Evolutionary conservation across 768 basidiomycete species (phyloP).

Genomic region (Basidioascus undulatus): DNA sequence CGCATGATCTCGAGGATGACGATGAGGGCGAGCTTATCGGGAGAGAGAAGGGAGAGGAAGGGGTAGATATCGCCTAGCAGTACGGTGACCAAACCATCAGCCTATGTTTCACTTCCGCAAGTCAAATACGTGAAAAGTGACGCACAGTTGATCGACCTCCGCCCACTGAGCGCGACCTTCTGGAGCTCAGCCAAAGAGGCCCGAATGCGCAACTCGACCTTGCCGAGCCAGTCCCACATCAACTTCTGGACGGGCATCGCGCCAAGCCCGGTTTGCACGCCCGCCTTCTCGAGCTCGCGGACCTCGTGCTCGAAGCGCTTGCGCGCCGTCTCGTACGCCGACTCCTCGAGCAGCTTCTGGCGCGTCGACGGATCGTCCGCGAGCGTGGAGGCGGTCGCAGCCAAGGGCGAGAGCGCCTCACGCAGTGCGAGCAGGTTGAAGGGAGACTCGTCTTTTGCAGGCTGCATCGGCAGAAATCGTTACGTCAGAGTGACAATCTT

Average conservation of each 20-base stretch:
- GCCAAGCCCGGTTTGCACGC: constrained; percentile 25
- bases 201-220: constrained; percentile 29
- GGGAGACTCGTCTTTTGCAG: constrained; percentile 18
- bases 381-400: constrained; percentile 37
- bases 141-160: too few relatives aligned
- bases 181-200: too few relatives aligned
- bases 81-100: too few relatives aligned
- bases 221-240: constrained; percentile 71
- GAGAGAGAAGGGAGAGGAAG: constrained; percentile 47
- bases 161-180: too few relatives aligned
- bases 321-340: constrained; percentile 60
- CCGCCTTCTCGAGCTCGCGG: constrained; percentile 29
- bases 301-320: constrained; percentile 42
- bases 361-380: constrained; percentile 43
- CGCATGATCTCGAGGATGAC: constrained; percentile 77
- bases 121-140: too few relatives aligned
- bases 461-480: background rate
- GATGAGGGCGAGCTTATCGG: constrained; percentile 61
- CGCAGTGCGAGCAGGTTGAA: constrained; percentile 55
- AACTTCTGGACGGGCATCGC: constrained; percentile 32
- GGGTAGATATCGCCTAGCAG: constrained; percentile 31
- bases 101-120: too few relatives aligned
- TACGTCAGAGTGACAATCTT: background rate
- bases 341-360: constrained; percentile 60
- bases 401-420: constrained; percentile 35